Evolutionary conservation across 805 yeast genomes (phyloP).

Genomic region (Suhomyces sp.): DNA sequence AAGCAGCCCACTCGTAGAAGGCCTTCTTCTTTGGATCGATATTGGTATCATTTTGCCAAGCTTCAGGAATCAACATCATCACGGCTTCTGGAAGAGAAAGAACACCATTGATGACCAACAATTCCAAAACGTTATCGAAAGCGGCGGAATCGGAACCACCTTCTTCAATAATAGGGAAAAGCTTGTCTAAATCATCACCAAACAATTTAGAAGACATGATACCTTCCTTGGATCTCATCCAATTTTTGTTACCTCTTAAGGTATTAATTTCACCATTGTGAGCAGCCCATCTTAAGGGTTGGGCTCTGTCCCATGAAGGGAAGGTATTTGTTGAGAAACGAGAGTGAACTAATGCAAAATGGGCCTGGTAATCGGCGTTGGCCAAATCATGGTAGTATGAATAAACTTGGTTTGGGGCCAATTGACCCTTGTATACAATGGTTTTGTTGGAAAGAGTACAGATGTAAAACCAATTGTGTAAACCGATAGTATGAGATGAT

Average conservation of each 20-base stretch:
- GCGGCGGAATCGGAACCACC: slow-evolving; percentile 99
- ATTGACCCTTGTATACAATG: slow-evolving; percentile 96
- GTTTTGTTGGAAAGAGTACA: slow-evolving; percentile 87
- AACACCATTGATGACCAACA: slow-evolving; percentile 88
- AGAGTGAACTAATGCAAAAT: slow-evolving; percentile 94
- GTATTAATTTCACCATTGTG: slow-evolving; percentile 99
- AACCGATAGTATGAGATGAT: slow-evolving; percentile 85
- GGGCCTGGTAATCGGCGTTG: slow-evolving; percentile 90
- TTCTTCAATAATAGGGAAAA: slow-evolving; percentile 95
- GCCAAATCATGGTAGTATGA: slow-evolving; percentile 90
- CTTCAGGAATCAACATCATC: slow-evolving; percentile 96
- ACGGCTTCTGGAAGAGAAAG: slow-evolving; percentile 94
- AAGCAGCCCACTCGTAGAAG: slow-evolving; percentile 98
- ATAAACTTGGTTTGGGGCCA: slow-evolving; percentile 95
- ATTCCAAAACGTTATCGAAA: slow-evolving; percentile 90
- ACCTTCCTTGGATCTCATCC: slow-evolving; percentile 99
- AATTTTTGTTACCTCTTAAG: slow-evolving; percentile 94
- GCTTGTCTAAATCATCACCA: slow-evolving; percentile 86
- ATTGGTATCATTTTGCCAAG: slow-evolving; percentile 85
- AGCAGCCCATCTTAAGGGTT: slow-evolving; percentile 95
- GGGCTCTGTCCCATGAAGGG: slow-evolving; percentile 99
- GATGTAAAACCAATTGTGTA: slow-evolving; percentile 96
- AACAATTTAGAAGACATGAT: slow-evolving; percentile 84
- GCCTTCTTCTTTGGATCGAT: slow-evolving; percentile 94
- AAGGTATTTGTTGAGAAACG: slow-evolving; percentile 97